These are phyloP conservation scores for Thalassiosira exigua DNA, from an alignment of 352 stramenopile genomes.

Conservation along the genomic window DNA sequence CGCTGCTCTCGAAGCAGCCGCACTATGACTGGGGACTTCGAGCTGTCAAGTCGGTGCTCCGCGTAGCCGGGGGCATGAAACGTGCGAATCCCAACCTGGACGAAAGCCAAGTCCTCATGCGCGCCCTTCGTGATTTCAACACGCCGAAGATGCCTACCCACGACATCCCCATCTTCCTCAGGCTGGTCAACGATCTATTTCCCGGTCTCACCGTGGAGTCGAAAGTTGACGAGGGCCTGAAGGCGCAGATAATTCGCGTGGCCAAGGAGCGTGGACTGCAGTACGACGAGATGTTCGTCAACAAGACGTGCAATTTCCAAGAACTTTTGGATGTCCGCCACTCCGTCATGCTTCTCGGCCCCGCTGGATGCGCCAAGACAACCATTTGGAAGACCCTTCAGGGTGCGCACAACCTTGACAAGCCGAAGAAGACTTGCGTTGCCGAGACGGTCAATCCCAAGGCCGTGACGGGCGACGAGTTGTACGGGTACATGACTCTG, in stretches of 20 bases:
- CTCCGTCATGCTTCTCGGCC: conserved; percentile 95
- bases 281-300: conserved; percentile 93
- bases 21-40: conserved; percentile 96
- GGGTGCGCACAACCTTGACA: conserved; percentile 86
- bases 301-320: conserved; percentile 95
- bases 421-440: conserved; percentile 91
- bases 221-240: conserved; percentile 92
- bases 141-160: conserved; percentile 91
- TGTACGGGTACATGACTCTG: conserved; percentile 96
- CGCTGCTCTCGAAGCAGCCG: conserved; percentile 94
- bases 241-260: conserved; percentile 91
- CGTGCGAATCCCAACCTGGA: conserved; percentile 88
- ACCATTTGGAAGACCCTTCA: conserved; percentile 95
- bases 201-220: conserved; percentile 92
- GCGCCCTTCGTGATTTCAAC: conserved; percentile 96
- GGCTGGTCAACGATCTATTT: conserved; percentile 93
- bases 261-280: conserved; percentile 91
- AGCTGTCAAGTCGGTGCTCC: conserved; percentile 95
- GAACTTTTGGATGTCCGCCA: conserved; percentile 94
- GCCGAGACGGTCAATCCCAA: conserved; percentile 96
- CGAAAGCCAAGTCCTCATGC: conserved; percentile 93
- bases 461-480: conserved; percentile 90
- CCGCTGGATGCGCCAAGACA: conserved; percentile 93
- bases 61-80: conserved; percentile 93
- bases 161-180: conserved; percentile 93